Conservation (phyloP, 139 green algal species). For the Marvania coccoides region DNA sequence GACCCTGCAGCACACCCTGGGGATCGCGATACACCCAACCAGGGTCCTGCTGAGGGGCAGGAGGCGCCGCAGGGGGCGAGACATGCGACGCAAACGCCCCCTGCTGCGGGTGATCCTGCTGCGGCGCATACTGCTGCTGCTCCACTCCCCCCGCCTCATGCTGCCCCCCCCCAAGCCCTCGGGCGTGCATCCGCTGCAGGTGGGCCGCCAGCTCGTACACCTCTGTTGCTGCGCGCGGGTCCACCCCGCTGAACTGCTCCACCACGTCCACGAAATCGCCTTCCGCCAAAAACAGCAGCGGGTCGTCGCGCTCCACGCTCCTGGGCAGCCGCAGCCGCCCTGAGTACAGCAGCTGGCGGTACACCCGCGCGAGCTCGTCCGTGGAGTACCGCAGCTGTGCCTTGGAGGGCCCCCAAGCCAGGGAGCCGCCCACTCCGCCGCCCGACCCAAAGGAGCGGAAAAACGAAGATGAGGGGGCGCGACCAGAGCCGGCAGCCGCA, state of each 20-base stretch:
- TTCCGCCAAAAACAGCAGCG: conserved; percentile 15
- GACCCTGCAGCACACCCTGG: conserved; percentile 57
- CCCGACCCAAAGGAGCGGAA: conserved; percentile 1
- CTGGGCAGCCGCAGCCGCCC: conserved; percentile 21
- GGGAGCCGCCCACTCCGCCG: conserved; percentile 8
- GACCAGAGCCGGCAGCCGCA: neutral
- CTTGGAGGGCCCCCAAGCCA: conserved; percentile 5
- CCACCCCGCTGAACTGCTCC: conserved; percentile 28
- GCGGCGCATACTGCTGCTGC: neutral
- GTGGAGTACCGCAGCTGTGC: conserved; percentile 16
- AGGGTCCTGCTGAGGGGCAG: conserved; percentile 14
- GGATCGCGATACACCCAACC: conserved; percentile 74
- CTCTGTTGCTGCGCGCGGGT: neutral
- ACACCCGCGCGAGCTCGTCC: conserved; percentile 19
- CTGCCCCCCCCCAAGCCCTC: neutral
- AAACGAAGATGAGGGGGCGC: neutral
- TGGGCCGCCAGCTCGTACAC: too few relatives aligned
- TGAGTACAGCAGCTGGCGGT: conserved; percentile 23
- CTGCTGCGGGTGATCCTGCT: neutral
- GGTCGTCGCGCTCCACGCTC: conserved; percentile 25
- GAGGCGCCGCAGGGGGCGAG: neutral
- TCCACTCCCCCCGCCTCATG: neutral
- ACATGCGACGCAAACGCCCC: neutral
- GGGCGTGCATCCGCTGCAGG: neutral
- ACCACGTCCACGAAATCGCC: conserved; percentile 36